Percentiles rank a stretch among this genome's conserved stretches.
Evolutionary conservation across 140 eudicot genomes (phyloP).

Genomic region (Cichorium intybus): DNA sequence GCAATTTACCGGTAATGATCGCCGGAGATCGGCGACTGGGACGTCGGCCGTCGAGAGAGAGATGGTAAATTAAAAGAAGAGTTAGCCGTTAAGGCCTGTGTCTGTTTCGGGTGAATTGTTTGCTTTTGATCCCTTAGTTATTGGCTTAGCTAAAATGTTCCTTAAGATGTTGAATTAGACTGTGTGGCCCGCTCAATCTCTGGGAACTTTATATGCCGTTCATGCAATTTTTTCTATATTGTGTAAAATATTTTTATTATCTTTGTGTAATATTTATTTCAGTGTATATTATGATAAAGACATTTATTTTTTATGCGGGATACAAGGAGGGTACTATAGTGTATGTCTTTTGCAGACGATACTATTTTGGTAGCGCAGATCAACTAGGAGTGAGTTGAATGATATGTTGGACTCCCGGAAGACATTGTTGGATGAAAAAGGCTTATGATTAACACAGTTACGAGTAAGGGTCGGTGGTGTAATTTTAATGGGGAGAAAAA

Average conservation of each 20-base stretch:
- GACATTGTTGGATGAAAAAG: no score
- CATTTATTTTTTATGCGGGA: no score
- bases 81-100: slow-evolving; percentile 6
- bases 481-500: neutral
- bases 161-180: neutral
- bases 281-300: no score
- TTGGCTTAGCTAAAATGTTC: neutral
- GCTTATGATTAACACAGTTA: no score
- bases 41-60: slow-evolving; percentile 5
- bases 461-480: no score
- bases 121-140: slow-evolving; percentile 9
- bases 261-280: no score
- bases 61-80: neutral
- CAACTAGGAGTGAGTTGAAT: no score
- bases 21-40: slow-evolving; percentile 3
- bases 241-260: no score
- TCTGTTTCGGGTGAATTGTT: slow-evolving; percentile 11
- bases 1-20: slow-evolving; percentile 21
- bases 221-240: neutral
- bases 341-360: no score
- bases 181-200: neutral
- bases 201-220: neutral
- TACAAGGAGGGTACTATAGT: no score
- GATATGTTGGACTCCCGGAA: no score
- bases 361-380: no score